A percentile compares a stretch with the other conserved stretches of the same genome.
Evolutionary conservation across 805 yeast genomes (phyloP).

Genomic region (Nakazawaea pomicola): DNA sequence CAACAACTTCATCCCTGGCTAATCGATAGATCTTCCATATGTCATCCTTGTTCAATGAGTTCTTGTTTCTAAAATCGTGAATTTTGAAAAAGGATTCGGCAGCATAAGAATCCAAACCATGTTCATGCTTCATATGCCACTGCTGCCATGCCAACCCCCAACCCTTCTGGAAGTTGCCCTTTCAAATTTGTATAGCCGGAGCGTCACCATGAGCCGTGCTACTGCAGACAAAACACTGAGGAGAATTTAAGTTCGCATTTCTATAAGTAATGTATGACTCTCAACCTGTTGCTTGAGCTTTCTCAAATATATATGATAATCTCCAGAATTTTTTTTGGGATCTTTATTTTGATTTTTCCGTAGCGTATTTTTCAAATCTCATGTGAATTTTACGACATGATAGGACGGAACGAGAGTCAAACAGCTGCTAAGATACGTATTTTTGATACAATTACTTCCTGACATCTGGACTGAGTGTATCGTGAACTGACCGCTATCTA

Average conservation of each 20-base stretch:
- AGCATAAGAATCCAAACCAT: conserved; percentile 67
- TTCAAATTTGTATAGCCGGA: conserved; percentile 22
- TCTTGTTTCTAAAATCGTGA: conserved; percentile 67
- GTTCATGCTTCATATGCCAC: conserved; percentile 92
- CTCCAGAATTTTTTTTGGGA: too few species aligned
- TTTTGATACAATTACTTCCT: too few species aligned
- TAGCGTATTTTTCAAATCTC: too few species aligned
- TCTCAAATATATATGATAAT: too few species aligned
- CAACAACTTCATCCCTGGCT: conserved; percentile 64
- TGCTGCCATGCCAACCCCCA: conserved; percentile 69
- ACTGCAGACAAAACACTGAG: not conserved
- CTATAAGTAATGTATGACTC: not conserved
- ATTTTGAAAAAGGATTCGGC: conserved; percentile 71
- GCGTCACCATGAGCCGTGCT: not conserved
- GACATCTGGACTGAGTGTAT: too few species aligned
- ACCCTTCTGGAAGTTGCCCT: conserved; percentile 44
- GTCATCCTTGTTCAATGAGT: conserved; percentile 52
- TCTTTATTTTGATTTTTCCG: too few species aligned
- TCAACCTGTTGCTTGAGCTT: not conserved
- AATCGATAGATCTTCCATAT: conserved; percentile 80
- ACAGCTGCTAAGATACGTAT: too few species aligned
- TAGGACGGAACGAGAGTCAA: too few species aligned
- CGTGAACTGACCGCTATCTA: too few species aligned
- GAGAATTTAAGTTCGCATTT: not conserved
- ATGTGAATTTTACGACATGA: too few species aligned